phyloP scores from a whole-genome alignment of 805 yeast species.

The Myxozyma neglecta region DNA sequence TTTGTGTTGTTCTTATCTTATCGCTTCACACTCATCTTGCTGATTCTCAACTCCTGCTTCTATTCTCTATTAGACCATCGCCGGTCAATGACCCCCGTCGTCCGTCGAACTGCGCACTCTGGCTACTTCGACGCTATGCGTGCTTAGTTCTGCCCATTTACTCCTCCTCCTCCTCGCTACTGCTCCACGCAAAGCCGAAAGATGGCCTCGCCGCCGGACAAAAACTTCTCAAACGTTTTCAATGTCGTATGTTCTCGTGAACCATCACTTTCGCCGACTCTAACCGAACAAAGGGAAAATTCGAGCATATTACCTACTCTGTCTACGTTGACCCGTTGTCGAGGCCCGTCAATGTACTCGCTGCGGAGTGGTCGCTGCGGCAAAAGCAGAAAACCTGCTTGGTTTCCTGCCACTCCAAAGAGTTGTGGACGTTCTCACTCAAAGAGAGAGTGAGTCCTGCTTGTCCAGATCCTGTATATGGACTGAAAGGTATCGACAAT shows the following conservation, averaged over 20 bases:
- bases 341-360: slow-evolving; percentile 20
- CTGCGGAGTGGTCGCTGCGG: slow-evolving; percentile 30
- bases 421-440: slow-evolving; percentile 31
- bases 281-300: slow-evolving; percentile 17
- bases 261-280: not conserved
- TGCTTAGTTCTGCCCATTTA: not conserved
- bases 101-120: not conserved
- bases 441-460: slow-evolving; percentile 16
- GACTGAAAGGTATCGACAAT: slow-evolving; percentile 22
- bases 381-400: slow-evolving; percentile 18
- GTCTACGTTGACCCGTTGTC: slow-evolving; percentile 30
- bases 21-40: too few relatives aligned
- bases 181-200: not conserved
- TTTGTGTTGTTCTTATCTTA: too few relatives aligned
- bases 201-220: slow-evolving; percentile 25
- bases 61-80: not conserved
- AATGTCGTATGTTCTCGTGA: slow-evolving; percentile 17
- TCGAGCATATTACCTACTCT: slow-evolving; percentile 27
- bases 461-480: slow-evolving; percentile 24
- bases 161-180: not conserved
- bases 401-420: slow-evolving; percentile 25
- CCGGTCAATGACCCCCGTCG: not conserved
- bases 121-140: not conserved
- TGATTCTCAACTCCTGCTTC: not conserved
- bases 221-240: slow-evolving; percentile 25